Percentiles rank a stretch among this genome's conserved stretches.
Conservation (phyloP, 768 basidiomycete species). For the Xerocomus brunneocitrinus region DNA sequence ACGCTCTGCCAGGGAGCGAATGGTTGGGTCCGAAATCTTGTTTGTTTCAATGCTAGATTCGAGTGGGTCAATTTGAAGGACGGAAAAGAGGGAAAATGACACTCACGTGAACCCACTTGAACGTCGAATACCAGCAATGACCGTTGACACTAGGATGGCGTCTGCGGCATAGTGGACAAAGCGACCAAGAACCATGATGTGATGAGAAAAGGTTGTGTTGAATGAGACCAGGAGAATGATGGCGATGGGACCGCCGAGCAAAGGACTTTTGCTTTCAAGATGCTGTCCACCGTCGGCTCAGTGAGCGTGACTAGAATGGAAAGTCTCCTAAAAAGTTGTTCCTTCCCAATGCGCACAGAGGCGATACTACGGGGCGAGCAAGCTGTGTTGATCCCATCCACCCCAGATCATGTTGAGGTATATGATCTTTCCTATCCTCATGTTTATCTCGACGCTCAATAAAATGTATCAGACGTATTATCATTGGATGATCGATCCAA, state of each 20-base stretch:
- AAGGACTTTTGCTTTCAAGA: too few species aligned
- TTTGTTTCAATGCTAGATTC: conserved; percentile 57
- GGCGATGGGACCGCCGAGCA: neutral
- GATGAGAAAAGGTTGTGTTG: neutral
- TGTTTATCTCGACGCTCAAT: neutral
- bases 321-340: conserved; percentile 14
- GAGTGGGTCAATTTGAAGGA: neutral
- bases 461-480: conserved; percentile 61
- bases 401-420: conserved; percentile 46
- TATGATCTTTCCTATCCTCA: neutral
- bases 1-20: conserved; percentile 70
- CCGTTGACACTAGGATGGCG: conserved; percentile 79
- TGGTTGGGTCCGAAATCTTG: conserved; percentile 69
- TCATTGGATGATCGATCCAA: conserved; percentile 79
- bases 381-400: conserved; percentile 80
- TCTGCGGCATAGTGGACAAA: conserved; percentile 82
- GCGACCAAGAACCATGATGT: conserved; percentile 58
- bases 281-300: neutral
- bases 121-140: conserved; percentile 86
- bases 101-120: conserved; percentile 89
- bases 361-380: conserved; percentile 56
- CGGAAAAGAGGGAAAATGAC: conserved; percentile 3
- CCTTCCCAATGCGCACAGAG: conserved; percentile 16
- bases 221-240: neutral
- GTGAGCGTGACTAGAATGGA: conserved; percentile 8